Evolutionary conservation across 192 early-diverging fungal species (phyloP).

Genomic region (Coemansia sp.): DNA sequence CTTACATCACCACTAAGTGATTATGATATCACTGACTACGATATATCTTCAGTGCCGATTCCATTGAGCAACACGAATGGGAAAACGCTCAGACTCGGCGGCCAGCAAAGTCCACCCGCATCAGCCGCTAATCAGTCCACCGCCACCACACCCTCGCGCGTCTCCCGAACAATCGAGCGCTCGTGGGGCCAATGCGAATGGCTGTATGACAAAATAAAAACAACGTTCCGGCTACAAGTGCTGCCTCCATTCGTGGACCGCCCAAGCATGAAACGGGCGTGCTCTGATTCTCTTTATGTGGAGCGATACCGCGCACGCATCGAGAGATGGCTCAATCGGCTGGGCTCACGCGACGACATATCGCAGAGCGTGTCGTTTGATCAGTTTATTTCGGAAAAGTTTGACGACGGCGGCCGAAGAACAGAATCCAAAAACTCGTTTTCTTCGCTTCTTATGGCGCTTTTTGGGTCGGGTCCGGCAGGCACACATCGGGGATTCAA

Average conservation of each 20-base stretch:
- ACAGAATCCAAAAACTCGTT: slow-evolving; percentile 32
- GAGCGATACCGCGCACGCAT: slow-evolving; percentile 46
- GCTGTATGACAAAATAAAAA: slow-evolving; percentile 39
- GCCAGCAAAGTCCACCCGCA: background rate
- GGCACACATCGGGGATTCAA: slow-evolving; percentile 28
- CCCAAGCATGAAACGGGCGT: slow-evolving; percentile 16
- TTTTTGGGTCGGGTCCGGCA: slow-evolving; percentile 27
- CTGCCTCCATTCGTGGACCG: slow-evolving; percentile 45
- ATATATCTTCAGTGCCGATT: slow-evolving; percentile 2
- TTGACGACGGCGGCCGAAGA: slow-evolving; percentile 27
- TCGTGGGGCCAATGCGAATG: slow-evolving; percentile 56
- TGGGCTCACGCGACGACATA: slow-evolving; percentile 44
- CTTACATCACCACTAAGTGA: slow-evolving; percentile 6
- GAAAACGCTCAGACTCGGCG: background rate
- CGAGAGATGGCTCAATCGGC: slow-evolving; percentile 54
- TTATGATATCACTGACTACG: slow-evolving; percentile 5
- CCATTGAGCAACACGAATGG: slow-evolving; percentile 1
- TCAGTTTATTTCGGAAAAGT: slow-evolving; percentile 38
- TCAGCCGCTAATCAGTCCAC: background rate
- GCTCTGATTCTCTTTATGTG: slow-evolving; percentile 22
- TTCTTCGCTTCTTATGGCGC: slow-evolving; percentile 40
- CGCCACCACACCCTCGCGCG: background rate
- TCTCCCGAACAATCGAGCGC: slow-evolving; percentile 43
- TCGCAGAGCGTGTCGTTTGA: slow-evolving; percentile 39
- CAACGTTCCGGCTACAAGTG: slow-evolving; percentile 43